These are phyloP conservation scores for Fusarium algeriense DNA, from an alignment of 2,329 filamentous ascomycete species.

Conservation along the genomic window DNA sequence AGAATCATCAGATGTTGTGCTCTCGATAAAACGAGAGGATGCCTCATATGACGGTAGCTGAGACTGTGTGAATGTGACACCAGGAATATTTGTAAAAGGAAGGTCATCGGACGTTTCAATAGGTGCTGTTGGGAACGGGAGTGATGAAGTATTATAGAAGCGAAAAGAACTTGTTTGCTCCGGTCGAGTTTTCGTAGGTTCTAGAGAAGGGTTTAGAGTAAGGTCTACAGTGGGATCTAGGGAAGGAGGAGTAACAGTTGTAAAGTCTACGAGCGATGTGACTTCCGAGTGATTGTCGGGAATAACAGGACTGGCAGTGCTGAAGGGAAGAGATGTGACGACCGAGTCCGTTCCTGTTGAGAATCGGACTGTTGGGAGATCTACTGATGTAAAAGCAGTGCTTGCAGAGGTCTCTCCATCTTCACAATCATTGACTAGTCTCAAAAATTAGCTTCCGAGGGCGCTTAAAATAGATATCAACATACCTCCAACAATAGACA, in stretches of 20 bases:
- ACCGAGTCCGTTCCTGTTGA: background rate
- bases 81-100: background rate
- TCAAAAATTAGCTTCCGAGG: accelerated
- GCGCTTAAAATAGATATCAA: accelerated
- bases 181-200: background rate
- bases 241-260: background rate
- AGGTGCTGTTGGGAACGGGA: background rate
- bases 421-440: background rate
- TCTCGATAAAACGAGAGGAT: no score
- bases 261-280: background rate
- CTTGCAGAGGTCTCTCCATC: background rate
- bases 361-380: no score
- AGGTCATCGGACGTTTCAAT: background rate
- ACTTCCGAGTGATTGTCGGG: accelerated
- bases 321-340: accelerated
- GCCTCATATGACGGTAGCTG: background rate
- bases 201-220: no score
- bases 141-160: background rate
- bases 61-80: background rate
- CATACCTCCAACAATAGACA: background rate
- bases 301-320: accelerated
- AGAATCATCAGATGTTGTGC: no score
- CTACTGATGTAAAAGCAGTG: background rate
- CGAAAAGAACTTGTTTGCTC: background rate
- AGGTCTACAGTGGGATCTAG: background rate